A percentile compares a stretch with the other conserved stretches of the same genome.
Evolutionary conservation across 2,329 filamentous ascomycete species (phyloP).

Genomic region (Fusarium marasasianum): DNA sequence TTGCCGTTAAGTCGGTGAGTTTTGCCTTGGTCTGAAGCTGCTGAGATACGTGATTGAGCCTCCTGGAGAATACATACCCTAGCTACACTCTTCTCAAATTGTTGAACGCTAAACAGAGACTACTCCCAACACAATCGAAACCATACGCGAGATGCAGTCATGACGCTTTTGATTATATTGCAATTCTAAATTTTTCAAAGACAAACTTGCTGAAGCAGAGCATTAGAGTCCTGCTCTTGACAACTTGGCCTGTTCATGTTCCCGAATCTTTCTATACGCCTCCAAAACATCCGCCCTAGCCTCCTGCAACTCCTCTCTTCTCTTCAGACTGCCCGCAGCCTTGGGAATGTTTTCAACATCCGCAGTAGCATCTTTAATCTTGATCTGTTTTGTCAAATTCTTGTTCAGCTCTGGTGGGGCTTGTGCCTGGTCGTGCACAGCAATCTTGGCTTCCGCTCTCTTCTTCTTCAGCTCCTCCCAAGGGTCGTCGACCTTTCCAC

Average conservation of each 20-base stretch:
- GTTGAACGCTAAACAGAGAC: neutral
- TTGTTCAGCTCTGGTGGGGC: conserved; percentile 80
- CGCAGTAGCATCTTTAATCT: conserved; percentile 47
- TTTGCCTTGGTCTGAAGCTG: neutral
- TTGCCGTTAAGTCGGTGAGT: neutral
- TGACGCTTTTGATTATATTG: neutral
- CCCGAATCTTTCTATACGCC: conserved; percentile 51
- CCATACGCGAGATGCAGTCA: neutral
- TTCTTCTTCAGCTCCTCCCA: conserved; percentile 79
- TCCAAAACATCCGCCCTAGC: conserved; percentile 50
- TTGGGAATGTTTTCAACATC: conserved; percentile 52
- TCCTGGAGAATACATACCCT: neutral
- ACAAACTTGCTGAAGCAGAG: conserved; percentile 1
- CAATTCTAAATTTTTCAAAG: neutral
- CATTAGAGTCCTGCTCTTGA: conserved; percentile 8
- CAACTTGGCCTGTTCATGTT: conserved; percentile 51
- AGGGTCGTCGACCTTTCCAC: conserved; percentile 73
- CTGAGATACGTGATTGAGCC: neutral
- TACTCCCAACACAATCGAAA: neutral
- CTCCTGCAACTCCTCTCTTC: conserved; percentile 52
- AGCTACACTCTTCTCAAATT: neutral
- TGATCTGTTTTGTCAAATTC: conserved; percentile 47
- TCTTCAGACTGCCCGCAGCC: conserved; percentile 51
- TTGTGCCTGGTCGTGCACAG: conserved; percentile 69
- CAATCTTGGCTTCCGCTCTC: conserved; percentile 64